Conservation (phyloP, 805 yeast genomes). For the Cyberlindnera nakhonratchasimensis region DNA sequence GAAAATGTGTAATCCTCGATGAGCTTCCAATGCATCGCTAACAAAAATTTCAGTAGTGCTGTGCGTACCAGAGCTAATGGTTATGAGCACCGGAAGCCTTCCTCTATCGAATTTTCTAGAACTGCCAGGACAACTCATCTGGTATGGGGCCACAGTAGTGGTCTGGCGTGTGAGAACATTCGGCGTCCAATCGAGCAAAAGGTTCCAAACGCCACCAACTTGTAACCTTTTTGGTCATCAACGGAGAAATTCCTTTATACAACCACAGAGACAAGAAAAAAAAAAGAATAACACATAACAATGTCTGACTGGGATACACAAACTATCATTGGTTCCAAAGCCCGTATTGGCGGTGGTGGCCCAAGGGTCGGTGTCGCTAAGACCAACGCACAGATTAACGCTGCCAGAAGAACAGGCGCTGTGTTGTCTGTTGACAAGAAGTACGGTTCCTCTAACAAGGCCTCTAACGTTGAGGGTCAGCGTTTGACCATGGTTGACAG, state of each 20-base stretch:
- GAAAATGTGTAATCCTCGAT: not conserved
- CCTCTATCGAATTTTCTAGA: not conserved
- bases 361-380: conserved; percentile 84
- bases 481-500: conserved; percentile 90
- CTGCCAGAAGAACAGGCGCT: conserved; percentile 89
- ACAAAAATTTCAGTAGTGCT: conserved; percentile 8
- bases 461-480: conserved; percentile 85
- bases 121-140: no score
- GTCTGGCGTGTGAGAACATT: no score
- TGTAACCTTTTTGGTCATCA: no score
- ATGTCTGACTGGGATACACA: conserved; percentile 89
- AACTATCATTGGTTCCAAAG: conserved; percentile 85
- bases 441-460: conserved; percentile 62
- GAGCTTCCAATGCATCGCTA: conserved; percentile 1
- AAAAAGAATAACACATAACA: conserved; percentile 4
- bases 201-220: not conserved
- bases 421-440: conserved; percentile 93
- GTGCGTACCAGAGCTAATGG: not conserved
- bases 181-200: not conserved
- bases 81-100: not conserved
- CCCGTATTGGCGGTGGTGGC: conserved; percentile 83
- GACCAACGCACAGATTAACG: conserved; percentile 74
- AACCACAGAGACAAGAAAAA: not conserved
- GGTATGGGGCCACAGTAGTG: not conserved
- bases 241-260: no score